Evolutionary conservation across 306 rosid genomes (phyloP), one percentile per base, ranked within the genome.

Genomic region (Corylus americana): DNA sequence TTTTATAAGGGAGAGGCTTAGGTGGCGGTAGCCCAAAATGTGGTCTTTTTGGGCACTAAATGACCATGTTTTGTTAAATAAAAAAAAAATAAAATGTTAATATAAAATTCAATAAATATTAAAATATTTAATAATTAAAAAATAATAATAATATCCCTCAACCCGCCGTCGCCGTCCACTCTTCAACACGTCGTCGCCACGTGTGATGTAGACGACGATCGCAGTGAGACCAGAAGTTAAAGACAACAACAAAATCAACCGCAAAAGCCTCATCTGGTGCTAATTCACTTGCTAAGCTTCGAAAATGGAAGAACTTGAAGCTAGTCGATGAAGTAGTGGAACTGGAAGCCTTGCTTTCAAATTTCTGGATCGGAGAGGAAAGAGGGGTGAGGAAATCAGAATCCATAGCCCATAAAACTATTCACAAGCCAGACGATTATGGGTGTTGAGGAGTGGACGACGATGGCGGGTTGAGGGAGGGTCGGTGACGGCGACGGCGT

Each of bases 181-280:
- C 22, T 0, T 22, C 22, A 22, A 22, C 22, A 22, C 22, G 22
- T 22, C 22, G 22, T 22, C 22, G 22, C 22, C 22, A 22, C 22
- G 22, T 22, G 75, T 80, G 74, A 89, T 81, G 86, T 87, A 89
- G 83, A 89, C 79, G 83, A 83, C 61, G 62, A 89, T 81, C 70
- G 86, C 90, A n/a, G 80, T 74, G 44, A 85, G 77, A 7, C 92
- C 92, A 69, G 87, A 89, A 14, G 82, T 86, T 76, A 87, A 69
- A 71, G 89, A 82, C 51, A 85, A 67, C 11, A 83, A 25, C 27
- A 89, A 89, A 3, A 73, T 83, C 49, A 87, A 66, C 75, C 67
- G 86, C 80, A 85, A 79, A 55, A 87, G 85, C 88, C 78, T 87
- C 92, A 85, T 87, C 77, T 70, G 69, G 50, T 50, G 53, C 58